Evolutionary conservation across 345 rosid genomes (phyloP).

Genomic region (Ricinus communis): DNA sequence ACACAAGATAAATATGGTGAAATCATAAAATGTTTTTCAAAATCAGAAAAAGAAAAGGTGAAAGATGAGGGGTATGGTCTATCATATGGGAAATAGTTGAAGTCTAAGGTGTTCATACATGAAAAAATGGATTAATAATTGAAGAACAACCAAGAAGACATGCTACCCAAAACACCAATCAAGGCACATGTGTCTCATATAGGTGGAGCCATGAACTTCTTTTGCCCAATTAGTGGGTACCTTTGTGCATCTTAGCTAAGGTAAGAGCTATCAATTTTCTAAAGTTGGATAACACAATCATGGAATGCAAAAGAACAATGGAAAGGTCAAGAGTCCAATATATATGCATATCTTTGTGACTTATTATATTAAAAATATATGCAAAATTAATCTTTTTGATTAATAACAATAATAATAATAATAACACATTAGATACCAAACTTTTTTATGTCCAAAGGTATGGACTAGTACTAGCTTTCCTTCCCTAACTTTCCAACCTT

Average conservation of each 20-base stretch:
- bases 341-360: background rate
- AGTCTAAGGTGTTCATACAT: too few species aligned
- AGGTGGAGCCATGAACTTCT: background rate
- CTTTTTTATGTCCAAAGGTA: background rate
- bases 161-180: background rate
- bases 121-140: too few species aligned
- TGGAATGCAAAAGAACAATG: background rate
- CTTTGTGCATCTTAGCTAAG: background rate
- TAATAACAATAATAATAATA: background rate
- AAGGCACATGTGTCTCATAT: background rate
- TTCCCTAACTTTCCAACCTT: background rate
- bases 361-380: background rate
- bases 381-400: background rate
- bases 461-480: background rate
- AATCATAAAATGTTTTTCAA: too few species aligned
- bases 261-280: background rate
- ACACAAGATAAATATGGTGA: too few species aligned
- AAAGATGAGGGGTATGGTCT: too few species aligned
- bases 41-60: too few species aligned
- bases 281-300: slow-evolving; percentile 5
- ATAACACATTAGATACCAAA: slow-evolving; percentile 3
- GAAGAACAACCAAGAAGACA: background rate
- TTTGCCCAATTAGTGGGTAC: background rate
- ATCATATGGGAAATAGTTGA: too few species aligned
- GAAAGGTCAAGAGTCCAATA: background rate